phyloP scores from a whole-genome alignment of 2,329 filamentous ascomycete species.

The Penicillium sp. region DNA sequence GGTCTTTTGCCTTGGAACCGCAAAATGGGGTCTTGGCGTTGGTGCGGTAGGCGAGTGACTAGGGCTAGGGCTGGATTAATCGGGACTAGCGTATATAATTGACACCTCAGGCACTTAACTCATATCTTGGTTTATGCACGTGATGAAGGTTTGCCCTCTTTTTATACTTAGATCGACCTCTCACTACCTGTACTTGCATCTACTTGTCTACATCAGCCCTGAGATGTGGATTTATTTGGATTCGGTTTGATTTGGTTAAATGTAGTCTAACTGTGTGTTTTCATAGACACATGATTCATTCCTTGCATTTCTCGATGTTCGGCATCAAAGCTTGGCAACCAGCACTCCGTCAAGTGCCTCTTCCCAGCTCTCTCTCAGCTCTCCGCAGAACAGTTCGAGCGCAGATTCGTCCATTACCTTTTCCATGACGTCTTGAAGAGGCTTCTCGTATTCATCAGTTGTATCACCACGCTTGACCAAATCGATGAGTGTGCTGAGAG shows the following conservation, averaged over 20 bases:
- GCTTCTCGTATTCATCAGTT: constrained; percentile 21
- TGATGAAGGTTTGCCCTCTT: background rate
- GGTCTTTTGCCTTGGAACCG: constrained; percentile 25
- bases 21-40: constrained; percentile 35
- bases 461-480: constrained; percentile 32
- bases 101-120: background rate
- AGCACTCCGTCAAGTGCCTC: constrained; percentile 44
- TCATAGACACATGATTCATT: constrained; percentile 1
- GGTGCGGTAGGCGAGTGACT: constrained; percentile 37
- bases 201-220: background rate
- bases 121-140: background rate
- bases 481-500: constrained; percentile 44
- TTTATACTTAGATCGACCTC: background rate
- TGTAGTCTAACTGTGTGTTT: background rate
- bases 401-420: constrained; percentile 37
- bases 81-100: background rate
- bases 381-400: constrained; percentile 45
- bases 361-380: constrained; percentile 49
- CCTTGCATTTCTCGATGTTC: background rate
- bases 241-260: background rate
- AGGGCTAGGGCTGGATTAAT: constrained; percentile 38
- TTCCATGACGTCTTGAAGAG: constrained; percentile 34
- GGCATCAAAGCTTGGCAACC: constrained; percentile 27
- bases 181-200: background rate
- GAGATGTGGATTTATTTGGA: background rate